A percentile compares a stretch with the other conserved stretches of the same genome.
Conservation (phyloP, 2,329 filamentous ascomycete species). For the Trichoderma afroharzianum region DNA sequence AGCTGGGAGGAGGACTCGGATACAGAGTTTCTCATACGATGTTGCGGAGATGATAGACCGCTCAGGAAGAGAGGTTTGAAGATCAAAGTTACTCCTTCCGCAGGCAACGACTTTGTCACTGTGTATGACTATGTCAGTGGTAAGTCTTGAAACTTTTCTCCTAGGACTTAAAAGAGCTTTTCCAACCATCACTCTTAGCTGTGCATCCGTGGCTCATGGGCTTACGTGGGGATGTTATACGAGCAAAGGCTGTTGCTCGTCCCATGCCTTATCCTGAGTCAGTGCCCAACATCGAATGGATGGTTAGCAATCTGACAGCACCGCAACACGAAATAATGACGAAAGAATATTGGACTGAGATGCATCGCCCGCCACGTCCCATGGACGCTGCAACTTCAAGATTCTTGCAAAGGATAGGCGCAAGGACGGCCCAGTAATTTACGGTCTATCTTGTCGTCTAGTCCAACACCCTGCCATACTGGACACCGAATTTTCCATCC, state of each 20-base stretch:
- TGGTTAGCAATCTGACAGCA: not conserved
- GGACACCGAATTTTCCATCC: not conserved
- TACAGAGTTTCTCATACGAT: constrained; percentile 1
- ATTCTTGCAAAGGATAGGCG: not conserved
- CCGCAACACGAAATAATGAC: constrained; percentile 1
- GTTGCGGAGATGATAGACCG: not conserved
- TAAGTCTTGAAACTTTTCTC: not conserved
- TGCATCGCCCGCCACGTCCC: not conserved
- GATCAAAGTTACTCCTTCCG: not conserved
- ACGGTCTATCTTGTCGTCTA: not conserved
- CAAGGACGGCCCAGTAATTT: not conserved
- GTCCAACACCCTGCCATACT: not conserved
- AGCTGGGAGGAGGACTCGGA: not conserved
- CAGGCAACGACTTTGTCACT: not conserved
- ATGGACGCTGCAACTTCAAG: not conserved
- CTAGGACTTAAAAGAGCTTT: not conserved
- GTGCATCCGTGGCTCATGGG: constrained; percentile 1
- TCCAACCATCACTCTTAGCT: not conserved
- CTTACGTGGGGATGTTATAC: not conserved
- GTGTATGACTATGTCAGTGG: not conserved
- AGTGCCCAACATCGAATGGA: not conserved
- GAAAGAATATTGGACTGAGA: not conserved
- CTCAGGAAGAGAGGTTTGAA: not conserved
- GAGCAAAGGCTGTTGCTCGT: constrained; percentile 1
- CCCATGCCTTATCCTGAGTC: not conserved